Evolutionary conservation across 306 rosid species (phyloP).

Genomic region (Hippophae tibetana): DNA sequence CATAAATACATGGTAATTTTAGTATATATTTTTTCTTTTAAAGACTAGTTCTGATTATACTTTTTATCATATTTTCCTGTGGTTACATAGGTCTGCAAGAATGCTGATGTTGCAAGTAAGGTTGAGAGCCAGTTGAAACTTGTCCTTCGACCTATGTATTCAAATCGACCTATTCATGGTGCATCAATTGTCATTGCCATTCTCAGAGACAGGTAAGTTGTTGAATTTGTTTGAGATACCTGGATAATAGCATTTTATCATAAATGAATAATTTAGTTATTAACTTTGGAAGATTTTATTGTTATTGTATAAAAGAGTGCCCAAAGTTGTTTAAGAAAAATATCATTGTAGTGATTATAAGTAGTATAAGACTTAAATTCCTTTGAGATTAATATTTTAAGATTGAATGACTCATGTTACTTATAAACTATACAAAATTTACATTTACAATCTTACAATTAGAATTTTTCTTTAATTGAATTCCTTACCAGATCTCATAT

Average conservation of each 20-base stretch:
- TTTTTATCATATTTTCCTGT: conserved; percentile 1
- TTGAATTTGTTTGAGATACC: conserved; percentile 3
- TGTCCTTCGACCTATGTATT: conserved; percentile 96
- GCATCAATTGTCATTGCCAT: conserved; percentile 91
- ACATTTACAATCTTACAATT: too few relatives aligned
- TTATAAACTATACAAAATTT: too few relatives aligned
- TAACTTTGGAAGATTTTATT: neutral
- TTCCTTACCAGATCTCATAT: too few relatives aligned
- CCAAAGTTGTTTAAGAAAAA: neutral
- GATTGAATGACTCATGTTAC: too few relatives aligned
- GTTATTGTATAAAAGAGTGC: neutral
- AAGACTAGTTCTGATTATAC: conserved; percentile 3
- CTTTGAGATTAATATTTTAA: too few relatives aligned
- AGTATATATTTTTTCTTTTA: neutral
- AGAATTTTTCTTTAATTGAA: too few relatives aligned
- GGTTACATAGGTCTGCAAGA: conserved; percentile 58
- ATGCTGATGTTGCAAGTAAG: conserved; percentile 67
- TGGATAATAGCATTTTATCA: neutral
- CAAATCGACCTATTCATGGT: conserved; percentile 96
- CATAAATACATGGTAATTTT: neutral
- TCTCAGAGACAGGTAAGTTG: conserved; percentile 72
- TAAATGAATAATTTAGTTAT: neutral
- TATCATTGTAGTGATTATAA: neutral
- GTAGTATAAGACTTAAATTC: too few relatives aligned
- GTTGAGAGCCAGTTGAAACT: conserved; percentile 97